These are phyloP conservation scores for Rhododendron griersonianum DNA, from an alignment of 148 eudicot species.

Conservation along the genomic window DNA sequence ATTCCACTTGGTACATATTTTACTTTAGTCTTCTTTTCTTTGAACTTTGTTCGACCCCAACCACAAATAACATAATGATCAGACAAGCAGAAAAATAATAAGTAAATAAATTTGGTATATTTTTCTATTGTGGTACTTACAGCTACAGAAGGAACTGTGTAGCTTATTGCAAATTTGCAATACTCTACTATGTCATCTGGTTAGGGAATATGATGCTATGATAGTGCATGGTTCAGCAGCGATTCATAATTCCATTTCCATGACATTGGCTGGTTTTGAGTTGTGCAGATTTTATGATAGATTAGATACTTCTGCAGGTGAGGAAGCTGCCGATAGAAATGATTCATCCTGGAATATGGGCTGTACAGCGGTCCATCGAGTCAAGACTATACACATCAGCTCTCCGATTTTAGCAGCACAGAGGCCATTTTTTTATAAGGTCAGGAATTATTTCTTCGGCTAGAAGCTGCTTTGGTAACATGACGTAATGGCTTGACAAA, in stretches of 20 bases:
- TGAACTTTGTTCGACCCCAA: background rate
- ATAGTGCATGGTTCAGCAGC: background rate
- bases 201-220: background rate
- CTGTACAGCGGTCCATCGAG: conserved; percentile 27
- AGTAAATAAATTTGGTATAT: background rate
- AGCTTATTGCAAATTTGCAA: background rate
- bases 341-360: conserved; percentile 52
- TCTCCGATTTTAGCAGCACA: conserved; percentile 81
- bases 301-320: conserved; percentile 31
- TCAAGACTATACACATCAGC: conserved; percentile 65
- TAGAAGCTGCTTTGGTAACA: background rate
- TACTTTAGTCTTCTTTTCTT: background rate
- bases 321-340: conserved; percentile 42
- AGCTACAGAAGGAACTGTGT: background rate
- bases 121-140: background rate
- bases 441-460: conserved; percentile 15
- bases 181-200: background rate
- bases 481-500: background rate
- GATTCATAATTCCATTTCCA: background rate
- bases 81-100: background rate
- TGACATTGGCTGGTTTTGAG: background rate
- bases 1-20: conserved; percentile 14
- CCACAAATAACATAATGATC: background rate
- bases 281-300: background rate
- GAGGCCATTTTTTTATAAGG: conserved; percentile 81